These are phyloP conservation scores for Fusarium denticulatum DNA, from an alignment of 2,329 filamentous ascomycete genomes.

Conservation along the genomic window DNA sequence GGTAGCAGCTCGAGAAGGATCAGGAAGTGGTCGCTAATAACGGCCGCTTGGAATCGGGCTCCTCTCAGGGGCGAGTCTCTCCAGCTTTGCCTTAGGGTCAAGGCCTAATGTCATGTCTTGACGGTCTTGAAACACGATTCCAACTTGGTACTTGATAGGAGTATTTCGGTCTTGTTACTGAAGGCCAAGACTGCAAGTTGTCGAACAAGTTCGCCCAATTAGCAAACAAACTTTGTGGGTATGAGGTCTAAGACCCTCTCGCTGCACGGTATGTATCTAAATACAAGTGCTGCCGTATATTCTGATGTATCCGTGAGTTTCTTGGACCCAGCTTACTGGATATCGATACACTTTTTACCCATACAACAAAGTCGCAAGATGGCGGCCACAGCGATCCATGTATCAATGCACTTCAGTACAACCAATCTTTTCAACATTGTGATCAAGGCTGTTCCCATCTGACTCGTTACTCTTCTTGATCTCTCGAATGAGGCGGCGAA, in stretches of 20 bases:
- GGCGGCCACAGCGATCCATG: no score
- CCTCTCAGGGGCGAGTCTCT: not conserved
- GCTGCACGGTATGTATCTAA: not conserved
- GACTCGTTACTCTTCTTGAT: no score
- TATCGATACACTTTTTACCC: not conserved
- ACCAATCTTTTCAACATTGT: not conserved
- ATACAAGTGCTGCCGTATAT: not conserved
- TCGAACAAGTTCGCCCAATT: not conserved
- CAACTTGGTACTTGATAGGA: not conserved
- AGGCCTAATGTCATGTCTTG: not conserved
- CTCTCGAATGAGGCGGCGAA: no score
- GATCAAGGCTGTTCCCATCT: not conserved
- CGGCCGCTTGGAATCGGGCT: not conserved
- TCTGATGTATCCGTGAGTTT: not conserved
- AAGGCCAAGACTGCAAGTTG: not conserved
- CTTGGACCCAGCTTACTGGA: no score
- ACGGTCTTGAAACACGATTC: not conserved
- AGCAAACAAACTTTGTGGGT: not conserved
- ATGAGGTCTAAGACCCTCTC: not conserved
- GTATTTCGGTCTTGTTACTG: not conserved
- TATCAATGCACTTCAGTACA: not conserved
- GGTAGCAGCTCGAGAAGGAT: not conserved
- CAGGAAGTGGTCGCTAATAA: not conserved
- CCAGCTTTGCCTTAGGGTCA: not conserved
- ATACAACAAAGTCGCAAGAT: not conserved